Evolutionary conservation across 73 alveolate species (phyloP), one percentile per base, ranked within the genome.

Genomic region (Blepharisma japonicum): DNA sequence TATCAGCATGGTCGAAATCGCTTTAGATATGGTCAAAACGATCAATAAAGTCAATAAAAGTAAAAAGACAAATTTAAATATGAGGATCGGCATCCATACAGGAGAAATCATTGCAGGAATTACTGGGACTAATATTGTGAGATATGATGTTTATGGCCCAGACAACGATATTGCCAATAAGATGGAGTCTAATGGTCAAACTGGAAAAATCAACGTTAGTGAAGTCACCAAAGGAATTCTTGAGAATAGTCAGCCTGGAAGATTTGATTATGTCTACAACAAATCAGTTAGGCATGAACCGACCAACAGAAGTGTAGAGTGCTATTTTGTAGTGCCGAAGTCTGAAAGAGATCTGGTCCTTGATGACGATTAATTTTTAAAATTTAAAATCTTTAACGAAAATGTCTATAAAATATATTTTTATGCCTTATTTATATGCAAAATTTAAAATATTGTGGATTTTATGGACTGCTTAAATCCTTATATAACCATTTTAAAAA

Each of bases 1-100:
- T 11, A 79, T 79, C 68, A 96, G 88, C 79, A 97, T 96, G 6
- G 88, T 96, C 55, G 84, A 91, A 53, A 91, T 94, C 84, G 68
- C 70, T 51, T 61, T 72, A 20, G 81, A 72, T 72, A 72, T 72
- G 81, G 49, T 83, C 4, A 83, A 83, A 50, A 79, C 86, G 2
- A 83, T 83, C 11, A 67, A 80, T 20, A 56, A 55, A 61, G 85
- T 83, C 38, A 55, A 79, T 78, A 39, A 79, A 68, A 83, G 76
- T 45, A 79, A 78, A 39, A 68, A 77, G 25, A 76, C 71, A 49
- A 77, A 77, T 55, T 70, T 83, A n/a, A 76, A 77, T 49, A 83
- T 83, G 90, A 83, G 90, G 48, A 83, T 83, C 25, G 90, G 90
- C 50, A 76, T 83, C 11, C 90, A 83, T 53, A 83, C 90, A 14